Evolutionary conservation across 2,329 filamentous ascomycete species (phyloP).

Genomic region (Fusarium sp.): DNA sequence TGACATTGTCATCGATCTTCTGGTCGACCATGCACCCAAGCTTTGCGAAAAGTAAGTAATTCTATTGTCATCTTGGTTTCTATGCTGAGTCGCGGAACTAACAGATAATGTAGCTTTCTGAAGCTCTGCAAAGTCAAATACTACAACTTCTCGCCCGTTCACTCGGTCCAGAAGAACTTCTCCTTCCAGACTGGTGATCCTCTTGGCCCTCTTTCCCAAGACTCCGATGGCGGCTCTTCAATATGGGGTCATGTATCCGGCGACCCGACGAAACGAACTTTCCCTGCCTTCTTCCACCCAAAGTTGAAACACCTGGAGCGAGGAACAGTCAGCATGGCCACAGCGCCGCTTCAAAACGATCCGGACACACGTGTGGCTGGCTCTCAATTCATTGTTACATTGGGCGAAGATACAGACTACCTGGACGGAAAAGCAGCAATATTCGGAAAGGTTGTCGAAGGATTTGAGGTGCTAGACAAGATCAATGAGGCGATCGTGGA

Average conservation of each 20-base stretch:
- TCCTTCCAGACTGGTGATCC: constrained; percentile 97
- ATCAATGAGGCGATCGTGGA: constrained; percentile 93
- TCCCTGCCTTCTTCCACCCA: constrained; percentile 84
- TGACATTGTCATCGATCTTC: constrained; percentile 93
- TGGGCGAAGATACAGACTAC: constrained; percentile 90
- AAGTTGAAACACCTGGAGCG: constrained; percentile 90
- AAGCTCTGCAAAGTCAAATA: constrained; percentile 99
- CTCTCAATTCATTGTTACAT: constrained; percentile 93
- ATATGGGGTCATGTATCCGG: constrained; percentile 88
- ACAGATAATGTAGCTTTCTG: constrained; percentile 78
- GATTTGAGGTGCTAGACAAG: constrained; percentile 92
- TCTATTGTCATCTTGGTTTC: neutral
- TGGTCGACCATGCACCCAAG: constrained; percentile 89
- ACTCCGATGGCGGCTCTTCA: constrained; percentile 92
- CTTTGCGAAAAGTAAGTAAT: constrained; percentile 92
- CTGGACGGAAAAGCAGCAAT: constrained; percentile 94
- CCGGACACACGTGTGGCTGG: constrained; percentile 85
- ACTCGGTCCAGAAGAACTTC: constrained; percentile 93
- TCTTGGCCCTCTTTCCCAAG: constrained; percentile 83
- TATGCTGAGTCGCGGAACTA: constrained; percentile 45
- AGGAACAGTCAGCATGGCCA: constrained; percentile 98
- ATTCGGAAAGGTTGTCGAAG: constrained; percentile 95
- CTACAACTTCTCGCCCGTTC: constrained; percentile 96
- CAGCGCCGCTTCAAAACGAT: constrained; percentile 79
- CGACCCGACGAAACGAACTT: constrained; percentile 76